phyloP scores from a whole-genome alignment of 306 rosid species.

The Elaeagnus macrophylla region DNA sequence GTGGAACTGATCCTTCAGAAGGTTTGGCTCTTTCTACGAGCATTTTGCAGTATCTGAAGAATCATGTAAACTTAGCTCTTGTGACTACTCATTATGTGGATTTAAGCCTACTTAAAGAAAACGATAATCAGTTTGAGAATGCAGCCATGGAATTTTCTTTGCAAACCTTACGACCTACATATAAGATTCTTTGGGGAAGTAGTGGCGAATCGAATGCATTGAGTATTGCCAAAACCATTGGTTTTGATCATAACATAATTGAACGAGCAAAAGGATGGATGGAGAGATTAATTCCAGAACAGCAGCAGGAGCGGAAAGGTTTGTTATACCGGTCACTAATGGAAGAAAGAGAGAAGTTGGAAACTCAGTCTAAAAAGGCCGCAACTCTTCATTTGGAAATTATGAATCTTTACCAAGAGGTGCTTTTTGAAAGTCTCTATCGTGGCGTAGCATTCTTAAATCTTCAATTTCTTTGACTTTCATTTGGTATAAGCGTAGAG shows the following conservation, averaged over 20 bases:
- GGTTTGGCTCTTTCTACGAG: constrained; percentile 95
- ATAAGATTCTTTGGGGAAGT: constrained; percentile 80
- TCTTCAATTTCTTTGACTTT: neutral
- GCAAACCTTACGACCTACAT: constrained; percentile 72
- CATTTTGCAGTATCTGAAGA: constrained; percentile 75
- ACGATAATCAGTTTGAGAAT: constrained; percentile 58
- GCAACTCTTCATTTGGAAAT: constrained; percentile 54
- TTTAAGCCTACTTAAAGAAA: constrained; percentile 69
- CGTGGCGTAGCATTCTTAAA: neutral
- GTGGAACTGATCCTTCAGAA: constrained; percentile 98
- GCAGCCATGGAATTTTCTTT: constrained; percentile 89
- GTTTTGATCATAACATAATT: constrained; percentile 62
- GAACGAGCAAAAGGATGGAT: constrained; percentile 59
- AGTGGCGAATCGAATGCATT: constrained; percentile 88
- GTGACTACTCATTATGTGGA: constrained; percentile 94
- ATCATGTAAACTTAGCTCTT: constrained; percentile 59
- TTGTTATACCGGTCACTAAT: constrained; percentile 53
- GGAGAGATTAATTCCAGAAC: constrained; percentile 67
- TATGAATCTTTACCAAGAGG: constrained; percentile 60
- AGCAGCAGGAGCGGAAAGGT: constrained; percentile 76
- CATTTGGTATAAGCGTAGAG: neutral
- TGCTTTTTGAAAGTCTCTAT: constrained; percentile 20
- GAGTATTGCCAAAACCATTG: constrained; percentile 67
- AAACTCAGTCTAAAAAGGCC: constrained; percentile 59
- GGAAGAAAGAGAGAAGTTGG: constrained; percentile 64